Conservation (phyloP, 306 rosid genomes). For the Parietaria judaica region DNA sequence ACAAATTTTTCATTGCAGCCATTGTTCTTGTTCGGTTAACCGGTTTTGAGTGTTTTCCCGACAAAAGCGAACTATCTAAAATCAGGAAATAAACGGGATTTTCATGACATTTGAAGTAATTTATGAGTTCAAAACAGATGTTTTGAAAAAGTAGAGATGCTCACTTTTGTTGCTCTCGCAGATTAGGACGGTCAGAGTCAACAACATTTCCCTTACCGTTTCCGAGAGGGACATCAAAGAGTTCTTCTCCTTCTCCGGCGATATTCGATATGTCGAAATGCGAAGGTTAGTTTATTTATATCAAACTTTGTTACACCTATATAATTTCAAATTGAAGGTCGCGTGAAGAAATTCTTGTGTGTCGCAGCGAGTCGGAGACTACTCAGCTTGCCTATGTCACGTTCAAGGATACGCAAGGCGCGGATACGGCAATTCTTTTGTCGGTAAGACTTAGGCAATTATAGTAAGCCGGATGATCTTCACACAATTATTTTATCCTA, state of each 20-base stretch:
- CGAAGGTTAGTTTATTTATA: slow-evolving; percentile 48
- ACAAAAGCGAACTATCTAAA: too few species aligned
- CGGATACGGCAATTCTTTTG: slow-evolving; percentile 69
- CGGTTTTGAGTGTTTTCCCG: background rate
- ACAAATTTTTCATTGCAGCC: slow-evolving; percentile 9
- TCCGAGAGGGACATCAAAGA: slow-evolving; percentile 53
- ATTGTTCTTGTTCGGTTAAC: background rate
- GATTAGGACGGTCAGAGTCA: slow-evolving; percentile 63
- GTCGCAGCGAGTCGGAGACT: slow-evolving; percentile 52
- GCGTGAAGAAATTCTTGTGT: slow-evolving; percentile 8
- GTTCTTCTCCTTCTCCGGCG: slow-evolving; percentile 87
- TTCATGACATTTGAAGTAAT: too few species aligned
- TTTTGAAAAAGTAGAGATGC: background rate
- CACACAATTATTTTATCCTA: too few species aligned
- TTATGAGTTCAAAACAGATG: too few species aligned
- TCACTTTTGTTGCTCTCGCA: slow-evolving; percentile 25
- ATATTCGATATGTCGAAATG: slow-evolving; percentile 62
- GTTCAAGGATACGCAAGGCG: slow-evolving; percentile 69
- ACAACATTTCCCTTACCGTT: slow-evolving; percentile 57
- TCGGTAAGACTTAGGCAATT: slow-evolving; percentile 60
- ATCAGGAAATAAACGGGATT: too few species aligned
- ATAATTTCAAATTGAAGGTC: slow-evolving; percentile 8
- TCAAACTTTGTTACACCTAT: background rate
- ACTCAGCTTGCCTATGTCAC: slow-evolving; percentile 80
- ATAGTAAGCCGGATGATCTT: too few species aligned